Evolutionary conservation across 352 stramenopile species (phyloP), one percentile per base, ranked within the genome.

Genomic region (Globisporangium uncinulatum): DNA sequence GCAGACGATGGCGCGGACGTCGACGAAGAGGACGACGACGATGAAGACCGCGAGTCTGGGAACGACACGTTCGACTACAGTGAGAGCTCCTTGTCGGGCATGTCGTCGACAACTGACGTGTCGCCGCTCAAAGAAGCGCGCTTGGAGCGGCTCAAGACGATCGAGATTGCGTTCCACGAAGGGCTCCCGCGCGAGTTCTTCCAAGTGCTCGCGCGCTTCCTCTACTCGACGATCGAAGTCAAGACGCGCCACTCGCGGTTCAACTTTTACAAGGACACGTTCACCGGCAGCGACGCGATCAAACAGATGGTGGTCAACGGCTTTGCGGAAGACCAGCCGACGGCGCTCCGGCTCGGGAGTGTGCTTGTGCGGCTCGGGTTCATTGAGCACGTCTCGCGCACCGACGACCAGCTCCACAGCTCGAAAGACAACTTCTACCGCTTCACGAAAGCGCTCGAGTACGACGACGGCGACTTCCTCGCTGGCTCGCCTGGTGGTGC

Each of bases 241-340:
- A 93, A 93, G 74, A 91, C 81, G 7, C 73, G 82, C 15, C 82
- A 93, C 62, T 87, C 83, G 53, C 76, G 79, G 10, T 91, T 94
- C 66, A 92, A 87, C 57, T 91, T 91, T 54, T 90, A 88, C 74
- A 94, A 94, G 63, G 85, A 94, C 62, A 65, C 83, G 10, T 94
- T 94, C 62, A 81, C 83, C 1, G 85, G 85, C 50, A 73, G 70
- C 50, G 85, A 94, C 51, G 76, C 78, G 11, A 75, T 94, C 36
- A 76, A 77, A 11, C 74, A 87, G 58, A 80, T 94, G 70, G 66
- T 94, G 31, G 24, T 83, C 20, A 79, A 74, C 58, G 85, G 85
- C 31, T 94, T 93, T 63, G 75, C 75, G 6, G 79, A 89, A n/a
- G 81, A 94, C 62, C 79, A 87, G 32, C 59, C 76, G n/a, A 70